phyloP scores from a whole-genome alignment of 495 filamentous ascomycete genomes.

The Physcia stellaris region DNA sequence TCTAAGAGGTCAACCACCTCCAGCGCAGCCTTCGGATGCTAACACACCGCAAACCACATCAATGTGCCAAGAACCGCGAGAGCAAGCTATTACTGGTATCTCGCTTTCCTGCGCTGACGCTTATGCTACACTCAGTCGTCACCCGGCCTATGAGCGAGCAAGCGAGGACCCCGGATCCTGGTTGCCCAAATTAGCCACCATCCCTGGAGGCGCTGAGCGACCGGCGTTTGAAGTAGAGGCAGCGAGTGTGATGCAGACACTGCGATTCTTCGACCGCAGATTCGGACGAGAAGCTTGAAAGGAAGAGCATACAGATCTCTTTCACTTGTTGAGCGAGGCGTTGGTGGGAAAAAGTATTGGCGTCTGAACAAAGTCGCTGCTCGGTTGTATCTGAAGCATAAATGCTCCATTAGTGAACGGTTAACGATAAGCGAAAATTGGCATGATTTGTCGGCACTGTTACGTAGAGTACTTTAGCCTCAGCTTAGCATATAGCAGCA shows the following conservation, averaged over 20 bases:
- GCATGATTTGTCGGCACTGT: too few species aligned
- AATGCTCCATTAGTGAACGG: too few species aligned
- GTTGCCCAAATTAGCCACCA: constrained; percentile 58
- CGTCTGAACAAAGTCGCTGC: too few species aligned
- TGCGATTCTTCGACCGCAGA: constrained; percentile 69
- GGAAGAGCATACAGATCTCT: too few species aligned
- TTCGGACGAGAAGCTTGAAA: constrained; percentile 36
- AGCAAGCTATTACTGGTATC: constrained; percentile 18
- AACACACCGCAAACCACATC: not conserved
- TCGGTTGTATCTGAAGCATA: not conserved
- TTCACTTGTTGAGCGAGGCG: too few species aligned
- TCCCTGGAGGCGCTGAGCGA: constrained; percentile 23
- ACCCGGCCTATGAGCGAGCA: constrained; percentile 65
- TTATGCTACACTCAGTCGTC: constrained; percentile 68
- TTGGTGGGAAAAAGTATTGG: too few species aligned
- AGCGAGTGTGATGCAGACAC: constrained; percentile 72
- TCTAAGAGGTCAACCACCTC: constrained; percentile 15
- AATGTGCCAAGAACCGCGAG: not conserved
- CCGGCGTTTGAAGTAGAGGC: constrained; percentile 70
- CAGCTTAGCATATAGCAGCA: too few species aligned
- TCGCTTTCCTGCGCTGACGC: constrained; percentile 60
- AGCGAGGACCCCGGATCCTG: constrained; percentile 61
- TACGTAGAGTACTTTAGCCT: too few species aligned
- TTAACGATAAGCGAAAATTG: too few species aligned
- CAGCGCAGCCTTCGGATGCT: not conserved